Percentiles rank a stretch among this genome's conserved stretches.
Evolutionary conservation across 495 filamentous ascomycete species (phyloP).

Genomic region (Neurospora tetrasperma): DNA sequence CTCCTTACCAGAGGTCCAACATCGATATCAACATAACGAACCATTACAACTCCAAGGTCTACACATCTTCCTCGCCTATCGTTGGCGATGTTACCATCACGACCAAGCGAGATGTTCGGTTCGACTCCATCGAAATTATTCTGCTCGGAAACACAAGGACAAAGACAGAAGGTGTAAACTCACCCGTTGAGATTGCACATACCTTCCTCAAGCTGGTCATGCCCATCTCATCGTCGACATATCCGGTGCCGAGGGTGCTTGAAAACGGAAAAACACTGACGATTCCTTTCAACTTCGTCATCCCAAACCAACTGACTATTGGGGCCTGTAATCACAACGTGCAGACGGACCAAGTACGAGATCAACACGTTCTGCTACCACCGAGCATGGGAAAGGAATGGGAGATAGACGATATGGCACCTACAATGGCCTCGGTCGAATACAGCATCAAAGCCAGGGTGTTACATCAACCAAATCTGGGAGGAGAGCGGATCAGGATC

Average conservation of each 20-base stretch:
- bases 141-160: conserved; percentile 56
- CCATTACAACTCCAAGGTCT: conserved; percentile 37
- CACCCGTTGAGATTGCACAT: conserved; percentile 35
- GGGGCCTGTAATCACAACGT: conserved; percentile 38
- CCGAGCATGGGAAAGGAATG: conserved; percentile 65
- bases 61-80: conserved; percentile 38
- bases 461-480: conserved; percentile 25
- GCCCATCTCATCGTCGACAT: conserved; percentile 57
- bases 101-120: conserved; percentile 52
- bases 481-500: conserved; percentile 22
- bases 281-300: conserved; percentile 80
- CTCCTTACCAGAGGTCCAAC: conserved; percentile 21
- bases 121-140: conserved; percentile 72
- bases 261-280: conserved; percentile 56
- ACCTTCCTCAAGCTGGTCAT: conserved; percentile 74
- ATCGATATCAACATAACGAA: conserved; percentile 36
- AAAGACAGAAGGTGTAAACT: conserved; percentile 29
- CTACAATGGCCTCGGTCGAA: conserved; percentile 65
- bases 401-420: conserved; percentile 68
- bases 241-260: conserved; percentile 60
- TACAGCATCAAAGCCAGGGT: conserved; percentile 61
- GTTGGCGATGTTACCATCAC: conserved; percentile 44
- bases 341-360: conserved; percentile 47
- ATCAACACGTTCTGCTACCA: conserved; percentile 68
- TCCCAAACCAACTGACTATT: conserved; percentile 62